A percentile compares a stretch with the other conserved stretches of the same genome.
Conservation (phyloP, 2,329 filamentous ascomycete species). For the Volutella citrinella region DNA sequence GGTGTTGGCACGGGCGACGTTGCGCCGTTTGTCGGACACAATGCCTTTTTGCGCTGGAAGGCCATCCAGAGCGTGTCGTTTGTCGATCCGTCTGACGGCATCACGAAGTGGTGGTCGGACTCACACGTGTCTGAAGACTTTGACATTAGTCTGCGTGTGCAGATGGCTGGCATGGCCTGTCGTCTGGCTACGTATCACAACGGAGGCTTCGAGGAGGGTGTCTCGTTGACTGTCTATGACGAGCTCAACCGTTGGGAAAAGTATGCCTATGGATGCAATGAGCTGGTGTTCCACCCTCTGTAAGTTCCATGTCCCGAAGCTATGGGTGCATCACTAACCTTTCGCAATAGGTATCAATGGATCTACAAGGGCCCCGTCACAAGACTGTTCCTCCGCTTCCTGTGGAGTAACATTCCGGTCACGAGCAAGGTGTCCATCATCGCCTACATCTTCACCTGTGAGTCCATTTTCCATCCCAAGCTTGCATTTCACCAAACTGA, state of each 20-base stretch:
- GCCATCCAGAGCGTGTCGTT: conserved; percentile 24
- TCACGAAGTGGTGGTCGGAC: conserved; percentile 72
- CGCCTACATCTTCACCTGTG: conserved; percentile 63
- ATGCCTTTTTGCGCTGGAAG: conserved; percentile 69
- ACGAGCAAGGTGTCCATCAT: conserved; percentile 69
- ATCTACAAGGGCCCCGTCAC: conserved; percentile 61
- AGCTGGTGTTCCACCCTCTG: conserved; percentile 67
- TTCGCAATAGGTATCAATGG: conserved; percentile 44
- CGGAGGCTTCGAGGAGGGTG: conserved; percentile 70
- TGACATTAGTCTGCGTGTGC: conserved; percentile 70
- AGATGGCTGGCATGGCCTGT: conserved; percentile 65
- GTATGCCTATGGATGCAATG: conserved; percentile 69
- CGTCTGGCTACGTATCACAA: conserved; percentile 67
- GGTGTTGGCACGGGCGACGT: conserved; percentile 69
- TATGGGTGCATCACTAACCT: background rate
- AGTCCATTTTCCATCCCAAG: conserved; percentile 2
- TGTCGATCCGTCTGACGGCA: conserved; percentile 37
- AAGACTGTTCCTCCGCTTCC: conserved; percentile 38
- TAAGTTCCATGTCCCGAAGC: conserved; percentile 19
- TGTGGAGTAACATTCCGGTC: conserved; percentile 46
- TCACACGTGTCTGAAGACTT: conserved; percentile 76
- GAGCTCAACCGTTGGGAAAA: conserved; percentile 72
- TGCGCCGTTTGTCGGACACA: conserved; percentile 75
- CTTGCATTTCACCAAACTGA: background rate
- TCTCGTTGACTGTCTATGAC: conserved; percentile 70